Base-by-base conservation (phyloP, 1,284 basidiomycete species). In the Tilletia horrida region DNA sequence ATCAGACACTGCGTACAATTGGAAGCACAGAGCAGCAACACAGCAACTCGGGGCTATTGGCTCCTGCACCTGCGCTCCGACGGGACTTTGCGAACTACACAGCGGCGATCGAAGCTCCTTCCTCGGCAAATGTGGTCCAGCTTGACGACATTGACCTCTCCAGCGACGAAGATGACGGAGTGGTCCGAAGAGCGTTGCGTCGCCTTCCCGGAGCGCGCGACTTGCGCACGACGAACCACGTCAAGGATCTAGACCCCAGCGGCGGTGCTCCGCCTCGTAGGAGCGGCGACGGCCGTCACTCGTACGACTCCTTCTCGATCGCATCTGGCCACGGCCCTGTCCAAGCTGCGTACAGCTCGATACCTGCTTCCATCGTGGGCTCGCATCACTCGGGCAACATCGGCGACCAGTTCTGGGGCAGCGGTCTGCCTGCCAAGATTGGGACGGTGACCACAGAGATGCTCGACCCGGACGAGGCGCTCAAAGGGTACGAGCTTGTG, bases 101-200 rank as follows among this genome's bases (percentile, higher is more conserved):
- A 44, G 40, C 61, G 8, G 31, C 55, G 27, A 40, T 59, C 11
- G 55, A 59, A 3, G 55, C 68, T 3, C 73, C 75, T 1, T 40
- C 35, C 4, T 40, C 35, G 35, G 35, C 6, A 4, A 73, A 73
- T n/a, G 73, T 79, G 27, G 77, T 79, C 9, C 77, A 79, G 65
- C 74, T 79, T 35, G 77, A 79, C 59, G 77, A 79, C 62, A 75
- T 79, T 14, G 77, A 79, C 47, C 69, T 78, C 2, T 79, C 77
- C n/a, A 78, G 76, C 70, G 76, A 79, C 47, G 77, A 79, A 25
- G 77, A 79, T 59, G 76, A 78, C 62, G 77, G 71, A 27, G 75
- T 71, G 1, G 77, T 79, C 18, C 66, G 75, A 1, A 68, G 74
- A 59, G 77, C 77, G 3, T 62, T 79, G n/a, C 66, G 77, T 3